Evolutionary conservation across 495 filamentous ascomycete genomes (phyloP).

Genomic region (Hypomontagnella monticulosa): DNA sequence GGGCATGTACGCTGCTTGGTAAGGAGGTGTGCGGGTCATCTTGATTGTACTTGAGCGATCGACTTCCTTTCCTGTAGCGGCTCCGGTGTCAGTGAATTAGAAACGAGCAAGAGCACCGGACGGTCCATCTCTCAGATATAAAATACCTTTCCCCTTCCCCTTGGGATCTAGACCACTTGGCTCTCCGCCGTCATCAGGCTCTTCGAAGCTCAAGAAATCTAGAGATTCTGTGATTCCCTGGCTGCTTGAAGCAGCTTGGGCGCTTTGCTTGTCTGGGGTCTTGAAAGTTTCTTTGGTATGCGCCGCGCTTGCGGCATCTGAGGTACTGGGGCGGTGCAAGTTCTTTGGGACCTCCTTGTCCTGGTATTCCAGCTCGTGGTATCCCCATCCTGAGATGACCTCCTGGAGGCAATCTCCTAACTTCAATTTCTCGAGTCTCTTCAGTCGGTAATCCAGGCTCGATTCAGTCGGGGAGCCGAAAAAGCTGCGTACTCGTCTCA

Average conservation of each 20-base stretch:
- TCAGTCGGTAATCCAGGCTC: neutral
- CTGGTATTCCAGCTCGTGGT: neutral
- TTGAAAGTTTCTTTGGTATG: neutral
- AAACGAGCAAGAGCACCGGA: neutral
- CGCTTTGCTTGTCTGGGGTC: too few species aligned
- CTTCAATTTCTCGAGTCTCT: constrained; percentile 5
- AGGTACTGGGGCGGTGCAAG: too few species aligned
- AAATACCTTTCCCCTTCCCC: constrained; percentile 16
- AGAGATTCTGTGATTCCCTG: too few species aligned
- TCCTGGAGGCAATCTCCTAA: neutral
- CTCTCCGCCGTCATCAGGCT: neutral
- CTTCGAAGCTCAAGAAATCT: too few species aligned
- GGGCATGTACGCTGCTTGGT: neutral
- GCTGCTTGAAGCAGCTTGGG: too few species aligned
- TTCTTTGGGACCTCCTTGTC: neutral
- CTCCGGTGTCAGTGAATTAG: neutral
- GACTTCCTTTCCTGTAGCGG: neutral
- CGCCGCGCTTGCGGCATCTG: too few species aligned
- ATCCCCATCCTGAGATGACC: neutral
- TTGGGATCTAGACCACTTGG: neutral
- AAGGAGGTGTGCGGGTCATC: neutral
- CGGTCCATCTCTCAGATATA: neutral
- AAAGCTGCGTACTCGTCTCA: neutral
- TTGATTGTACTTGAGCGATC: neutral
- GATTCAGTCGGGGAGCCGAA: neutral